Evolutionary conservation across 73 alveolate genomes (phyloP).

Genomic region (Paramecium bursaria): DNA sequence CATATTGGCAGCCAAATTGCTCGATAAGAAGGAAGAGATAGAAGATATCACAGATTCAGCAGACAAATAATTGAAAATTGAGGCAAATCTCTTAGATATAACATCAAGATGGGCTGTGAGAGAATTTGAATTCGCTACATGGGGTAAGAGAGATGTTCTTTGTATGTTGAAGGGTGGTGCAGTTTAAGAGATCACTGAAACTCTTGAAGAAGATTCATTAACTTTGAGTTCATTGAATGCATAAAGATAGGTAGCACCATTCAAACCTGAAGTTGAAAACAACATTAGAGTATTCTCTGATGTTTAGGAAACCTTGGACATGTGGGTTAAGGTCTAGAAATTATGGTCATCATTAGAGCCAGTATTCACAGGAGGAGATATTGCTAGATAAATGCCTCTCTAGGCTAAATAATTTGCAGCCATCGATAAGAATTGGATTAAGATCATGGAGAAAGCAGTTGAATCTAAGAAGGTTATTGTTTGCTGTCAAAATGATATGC

Average conservation of each 20-base stretch:
- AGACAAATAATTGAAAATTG: constrained; percentile 97
- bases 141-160: constrained; percentile 97
- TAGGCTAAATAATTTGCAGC: constrained; percentile 98
- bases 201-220: constrained; percentile 99
- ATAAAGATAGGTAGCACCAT: constrained; percentile 95
- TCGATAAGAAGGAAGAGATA: constrained; percentile 95
- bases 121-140: constrained; percentile 97
- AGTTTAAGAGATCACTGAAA: constrained; percentile 98
- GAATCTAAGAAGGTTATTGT: constrained; percentile 98
- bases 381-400: constrained; percentile 99
- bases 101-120: constrained; percentile 94
- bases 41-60: constrained; percentile 99
- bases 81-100: constrained; percentile 91
- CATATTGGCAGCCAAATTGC: constrained; percentile 89
- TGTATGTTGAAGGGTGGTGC: constrained; percentile 97
- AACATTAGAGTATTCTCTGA: constrained; percentile 87
- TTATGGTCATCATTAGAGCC: constrained; percentile 99
- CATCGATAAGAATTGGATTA: constrained; percentile 99
- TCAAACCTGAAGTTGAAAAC: constrained; percentile 92
- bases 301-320: constrained; percentile 98
- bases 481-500: constrained; percentile 98
- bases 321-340: constrained; percentile 99
- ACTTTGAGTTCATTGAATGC: constrained; percentile 94
- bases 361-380: constrained; percentile 99
- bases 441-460: constrained; percentile 98